These are phyloP conservation scores for Hygrocybe punicea DNA, from an alignment of 768 basidiomycete species.

Conservation along the genomic window DNA sequence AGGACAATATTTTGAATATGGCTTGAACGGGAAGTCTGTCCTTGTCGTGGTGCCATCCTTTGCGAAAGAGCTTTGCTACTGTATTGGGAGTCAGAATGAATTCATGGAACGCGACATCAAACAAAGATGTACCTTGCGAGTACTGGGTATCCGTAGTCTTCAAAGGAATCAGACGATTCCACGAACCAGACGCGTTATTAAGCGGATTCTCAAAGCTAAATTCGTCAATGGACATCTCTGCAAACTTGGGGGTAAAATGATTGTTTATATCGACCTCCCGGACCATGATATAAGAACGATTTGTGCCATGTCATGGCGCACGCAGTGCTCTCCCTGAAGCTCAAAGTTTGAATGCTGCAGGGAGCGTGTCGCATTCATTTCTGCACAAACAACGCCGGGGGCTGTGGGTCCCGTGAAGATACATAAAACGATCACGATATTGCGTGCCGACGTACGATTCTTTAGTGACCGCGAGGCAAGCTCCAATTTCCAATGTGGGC, in stretches of 20 bases:
- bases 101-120: background rate
- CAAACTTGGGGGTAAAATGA: background rate
- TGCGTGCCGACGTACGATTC: no score
- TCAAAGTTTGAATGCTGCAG: no score
- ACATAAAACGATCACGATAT: no score
- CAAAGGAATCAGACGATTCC: slow-evolving; percentile 44
- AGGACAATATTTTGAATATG: slow-evolving; percentile 51
- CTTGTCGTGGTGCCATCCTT: slow-evolving; percentile 60
- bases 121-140: slow-evolving; percentile 38
- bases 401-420: no score
- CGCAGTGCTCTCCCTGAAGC: no score
- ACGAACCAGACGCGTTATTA: slow-evolving; percentile 33
- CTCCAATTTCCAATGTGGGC: no score
- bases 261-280: background rate
- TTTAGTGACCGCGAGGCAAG: no score
- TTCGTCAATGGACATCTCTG: slow-evolving; percentile 33
- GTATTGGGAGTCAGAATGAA: background rate
- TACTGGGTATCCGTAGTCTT: slow-evolving; percentile 35
- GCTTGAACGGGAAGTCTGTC: slow-evolving; percentile 45
- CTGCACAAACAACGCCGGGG: no score
- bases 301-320: background rate
- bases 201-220: slow-evolving; percentile 45
- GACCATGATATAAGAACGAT: background rate
- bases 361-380: no score
- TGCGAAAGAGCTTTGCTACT: slow-evolving; percentile 52